A percentile compares a stretch with the other conserved stretches of the same genome.
Evolutionary conservation across 1,284 basidiomycete species (phyloP).

Genomic region (Ceratobasidium sp.): DNA sequence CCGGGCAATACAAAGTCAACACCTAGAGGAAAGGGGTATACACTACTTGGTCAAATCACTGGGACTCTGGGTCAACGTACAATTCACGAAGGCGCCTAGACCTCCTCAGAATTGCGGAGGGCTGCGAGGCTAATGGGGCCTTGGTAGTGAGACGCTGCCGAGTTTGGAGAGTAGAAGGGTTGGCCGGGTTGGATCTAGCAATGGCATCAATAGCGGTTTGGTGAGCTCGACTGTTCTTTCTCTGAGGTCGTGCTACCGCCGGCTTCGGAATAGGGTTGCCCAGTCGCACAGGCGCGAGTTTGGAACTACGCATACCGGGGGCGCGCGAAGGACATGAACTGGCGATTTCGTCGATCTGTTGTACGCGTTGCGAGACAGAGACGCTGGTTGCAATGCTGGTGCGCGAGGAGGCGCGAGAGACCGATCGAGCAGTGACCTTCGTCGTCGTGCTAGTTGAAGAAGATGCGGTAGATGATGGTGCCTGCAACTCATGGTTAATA

Average conservation of each 20-base stretch:
- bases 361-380: slow-evolving; percentile 1
- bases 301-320: not conserved
- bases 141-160: not conserved
- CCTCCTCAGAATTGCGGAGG: not conserved
- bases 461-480: not conserved
- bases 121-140: not conserved
- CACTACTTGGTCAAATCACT: too few relatives aligned
- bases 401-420: not conserved
- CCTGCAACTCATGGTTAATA: not conserved
- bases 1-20: not conserved
- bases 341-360: not conserved
- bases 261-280: not conserved
- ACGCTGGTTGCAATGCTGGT: not conserved
- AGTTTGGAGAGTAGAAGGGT: not conserved
- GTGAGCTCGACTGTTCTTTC: not conserved
- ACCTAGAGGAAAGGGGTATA: not conserved
- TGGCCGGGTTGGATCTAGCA: not conserved
- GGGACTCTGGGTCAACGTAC: too few relatives aligned
- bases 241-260: not conserved
- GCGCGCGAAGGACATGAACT: not conserved
- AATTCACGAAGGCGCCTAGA: not conserved
- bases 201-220: slow-evolving; percentile 18
- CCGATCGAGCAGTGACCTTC: not conserved
- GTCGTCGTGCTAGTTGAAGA: slow-evolving; percentile 3
- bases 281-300: too few relatives aligned